These are phyloP conservation scores for Aureobasidium sp. DNA, from an alignment of 2,329 filamentous ascomycete genomes.

Conservation along the genomic window DNA sequence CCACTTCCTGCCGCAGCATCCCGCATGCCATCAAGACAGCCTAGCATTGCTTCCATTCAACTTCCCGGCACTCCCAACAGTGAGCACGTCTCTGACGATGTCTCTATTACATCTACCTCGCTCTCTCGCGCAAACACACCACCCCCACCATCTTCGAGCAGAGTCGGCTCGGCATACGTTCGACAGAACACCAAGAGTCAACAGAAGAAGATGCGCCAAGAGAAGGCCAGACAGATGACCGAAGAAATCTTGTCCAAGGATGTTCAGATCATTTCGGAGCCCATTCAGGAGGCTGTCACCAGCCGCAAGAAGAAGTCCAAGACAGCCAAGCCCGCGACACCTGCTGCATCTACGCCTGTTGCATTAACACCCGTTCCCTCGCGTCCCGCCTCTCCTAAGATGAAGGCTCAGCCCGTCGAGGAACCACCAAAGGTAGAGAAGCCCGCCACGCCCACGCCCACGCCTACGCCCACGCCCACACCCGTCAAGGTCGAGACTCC, in stretches of 20 bases:
- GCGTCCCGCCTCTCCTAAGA: slow-evolving; percentile 13
- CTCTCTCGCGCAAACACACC: slow-evolving; percentile 66
- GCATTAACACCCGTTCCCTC: slow-evolving; percentile 2
- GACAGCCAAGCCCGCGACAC: slow-evolving; percentile 41
- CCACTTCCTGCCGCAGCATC: slow-evolving; percentile 24
- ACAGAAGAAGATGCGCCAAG: slow-evolving; percentile 57
- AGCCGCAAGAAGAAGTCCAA: slow-evolving; percentile 81
- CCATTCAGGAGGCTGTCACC: slow-evolving; percentile 60
- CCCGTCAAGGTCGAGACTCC: slow-evolving; percentile 17
- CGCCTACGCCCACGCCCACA: too few relatives aligned
- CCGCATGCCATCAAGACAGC: slow-evolving; percentile 42
- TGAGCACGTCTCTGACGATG: slow-evolving; percentile 67
- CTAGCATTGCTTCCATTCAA: slow-evolving; percentile 50
- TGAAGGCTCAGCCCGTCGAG: slow-evolving; percentile 18
- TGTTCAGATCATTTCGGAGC: slow-evolving; percentile 37
- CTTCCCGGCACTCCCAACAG: slow-evolving; percentile 66
- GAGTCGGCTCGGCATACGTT: slow-evolving; percentile 60
- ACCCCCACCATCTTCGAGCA: slow-evolving; percentile 38
- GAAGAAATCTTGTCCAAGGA: slow-evolving; percentile 43
- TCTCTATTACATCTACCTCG: slow-evolving; percentile 64
- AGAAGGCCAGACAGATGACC: slow-evolving; percentile 35
- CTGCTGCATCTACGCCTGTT: slow-evolving; percentile 1
- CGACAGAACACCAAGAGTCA: slow-evolving; percentile 68
- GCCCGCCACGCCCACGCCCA: slow-evolving; percentile 14
- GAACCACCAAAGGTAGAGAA: slow-evolving; percentile 16